These are phyloP conservation scores for Colletotrichum sp. DNA, from an alignment of 2,329 filamentous ascomycete genomes.

Conservation along the genomic window DNA sequence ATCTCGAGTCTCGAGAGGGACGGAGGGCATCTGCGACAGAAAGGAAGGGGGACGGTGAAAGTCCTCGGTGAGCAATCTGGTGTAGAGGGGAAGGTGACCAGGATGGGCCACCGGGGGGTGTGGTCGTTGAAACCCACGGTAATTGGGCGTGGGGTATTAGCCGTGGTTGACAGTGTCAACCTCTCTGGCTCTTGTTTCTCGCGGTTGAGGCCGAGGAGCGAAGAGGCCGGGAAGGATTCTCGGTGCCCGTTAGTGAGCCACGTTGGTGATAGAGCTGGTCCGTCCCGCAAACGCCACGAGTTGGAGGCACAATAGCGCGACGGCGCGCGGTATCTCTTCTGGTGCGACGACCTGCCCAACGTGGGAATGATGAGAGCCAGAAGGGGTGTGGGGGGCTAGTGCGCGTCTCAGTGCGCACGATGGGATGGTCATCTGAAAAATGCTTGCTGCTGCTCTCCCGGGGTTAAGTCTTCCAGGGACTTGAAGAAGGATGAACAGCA, in stretches of 20 bases:
- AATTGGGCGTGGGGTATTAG: not conserved
- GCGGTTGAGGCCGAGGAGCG: not conserved
- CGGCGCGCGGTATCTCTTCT: not conserved
- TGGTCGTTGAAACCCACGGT: not conserved
- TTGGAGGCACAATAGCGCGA: not conserved
- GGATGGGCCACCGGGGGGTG: not conserved
- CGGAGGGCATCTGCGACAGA: not conserved
- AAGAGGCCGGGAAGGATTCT: not conserved
- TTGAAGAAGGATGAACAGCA: not conserved
- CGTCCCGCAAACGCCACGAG: not conserved
- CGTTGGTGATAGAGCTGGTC: not conserved
- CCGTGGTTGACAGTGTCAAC: not conserved
- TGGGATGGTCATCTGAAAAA: conserved; percentile 5
- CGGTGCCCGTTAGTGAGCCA: not conserved
- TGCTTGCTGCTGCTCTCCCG: not conserved
- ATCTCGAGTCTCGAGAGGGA: not conserved
- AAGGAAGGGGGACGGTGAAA: not conserved
- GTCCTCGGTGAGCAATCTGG: conserved; percentile 2
- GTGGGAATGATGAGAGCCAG: not conserved
- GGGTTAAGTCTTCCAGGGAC: not conserved
- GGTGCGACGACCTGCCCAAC: not conserved
- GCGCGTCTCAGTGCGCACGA: not conserved
- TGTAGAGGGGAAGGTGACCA: not conserved
- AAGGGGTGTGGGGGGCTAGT: not conserved
- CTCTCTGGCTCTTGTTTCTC: not conserved